These are phyloP conservation scores for Komagataella mondaviorum DNA, from an alignment of 805 yeast genomes.

Conservation along the genomic window DNA sequence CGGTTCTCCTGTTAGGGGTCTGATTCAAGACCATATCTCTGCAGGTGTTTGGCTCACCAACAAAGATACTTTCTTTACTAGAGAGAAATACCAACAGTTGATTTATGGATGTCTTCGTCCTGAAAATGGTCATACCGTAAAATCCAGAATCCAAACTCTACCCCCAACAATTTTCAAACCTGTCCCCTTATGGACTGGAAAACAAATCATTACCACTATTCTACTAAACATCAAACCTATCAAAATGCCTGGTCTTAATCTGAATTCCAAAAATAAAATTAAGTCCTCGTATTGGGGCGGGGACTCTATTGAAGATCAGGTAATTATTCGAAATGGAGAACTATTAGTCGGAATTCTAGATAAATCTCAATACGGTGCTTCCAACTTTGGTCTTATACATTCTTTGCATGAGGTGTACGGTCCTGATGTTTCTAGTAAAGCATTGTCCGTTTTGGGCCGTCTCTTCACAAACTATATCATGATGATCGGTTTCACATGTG, in stretches of 20 bases:
- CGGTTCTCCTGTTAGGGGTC: conserved; percentile 96
- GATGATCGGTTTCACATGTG: conserved; percentile 93
- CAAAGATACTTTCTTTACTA: conserved; percentile 81
- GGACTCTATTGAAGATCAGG: conserved; percentile 74
- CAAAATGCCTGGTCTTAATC: conserved; percentile 82
- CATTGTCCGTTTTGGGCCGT: conserved; percentile 86
- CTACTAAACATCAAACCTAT: conserved; percentile 78
- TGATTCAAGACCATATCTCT: conserved; percentile 96
- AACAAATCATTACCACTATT: conserved; percentile 90
- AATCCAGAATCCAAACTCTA: conserved; percentile 51
- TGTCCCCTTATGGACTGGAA: conserved; percentile 91
- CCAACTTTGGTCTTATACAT: conserved; percentile 93
- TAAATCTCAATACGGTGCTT: conserved; percentile 97
- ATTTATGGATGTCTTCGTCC: conserved; percentile 92
- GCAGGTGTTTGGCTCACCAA: conserved; percentile 98
- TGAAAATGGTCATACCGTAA: conserved; percentile 90
- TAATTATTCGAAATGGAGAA: conserved; percentile 77
- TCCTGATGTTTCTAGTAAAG: conserved; percentile 76
- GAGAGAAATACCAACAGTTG: conserved; percentile 88
- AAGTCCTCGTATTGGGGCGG: conserved; percentile 93
- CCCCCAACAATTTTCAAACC: conserved; percentile 90
- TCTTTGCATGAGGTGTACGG: conserved; percentile 95
- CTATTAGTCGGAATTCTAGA: conserved; percentile 86
- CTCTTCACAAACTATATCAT: conserved; percentile 88
- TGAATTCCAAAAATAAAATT: conserved; percentile 73